Base-by-base conservation (phyloP, 768 basidiomycete species). In the Coprinopsis marcescibilis region DNA sequence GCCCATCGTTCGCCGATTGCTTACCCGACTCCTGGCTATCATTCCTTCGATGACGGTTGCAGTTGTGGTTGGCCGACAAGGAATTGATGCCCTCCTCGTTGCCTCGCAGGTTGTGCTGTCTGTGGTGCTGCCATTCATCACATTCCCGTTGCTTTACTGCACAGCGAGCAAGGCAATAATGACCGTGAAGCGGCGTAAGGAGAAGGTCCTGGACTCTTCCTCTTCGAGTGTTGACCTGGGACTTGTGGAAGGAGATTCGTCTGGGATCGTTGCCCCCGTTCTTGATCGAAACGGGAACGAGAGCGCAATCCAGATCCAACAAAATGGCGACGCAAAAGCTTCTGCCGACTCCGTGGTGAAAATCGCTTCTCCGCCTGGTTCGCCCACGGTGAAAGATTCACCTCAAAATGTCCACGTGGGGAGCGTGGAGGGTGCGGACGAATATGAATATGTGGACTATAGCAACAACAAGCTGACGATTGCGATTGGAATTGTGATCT, bases 1-100 rank as follows among this genome's bases (percentile, higher is more conserved):
- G 87, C 82, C 88, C 30, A 65, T 82, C 26, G 56, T 89, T 27
- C 81, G 94, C 4, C 81, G 94, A n/a, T 65, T 94, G 2, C 52
- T 89, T 43, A 97, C 94, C 1, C 82, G 94, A 6, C 63, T 84
- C 3, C 67, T 97, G 23, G 83, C 88, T 3, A 79, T 96, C 19
- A 71, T 94, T 24, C 94, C 94, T 1, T 82, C 89, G 10, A 76
- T 90, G 63, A 72, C 75, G 4, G 85, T 96, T 32, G 89, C 92
- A 1, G 67, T 83, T 14, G 75, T 80, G 0, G 67, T 85, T 11
- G 94, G 93, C 1, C 65, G 75, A 25, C 52, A 57, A 2, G 93
- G 92, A 2, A 73, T 95, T 50, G 77, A 84, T 58, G 66, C 77
- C 2, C 75, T 97, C 24, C 80, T 97, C n/a, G 85, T 97, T 34